Conservation (phyloP, 1,284 basidiomycete genomes). For the Sporisorium graminicola region DNA sequence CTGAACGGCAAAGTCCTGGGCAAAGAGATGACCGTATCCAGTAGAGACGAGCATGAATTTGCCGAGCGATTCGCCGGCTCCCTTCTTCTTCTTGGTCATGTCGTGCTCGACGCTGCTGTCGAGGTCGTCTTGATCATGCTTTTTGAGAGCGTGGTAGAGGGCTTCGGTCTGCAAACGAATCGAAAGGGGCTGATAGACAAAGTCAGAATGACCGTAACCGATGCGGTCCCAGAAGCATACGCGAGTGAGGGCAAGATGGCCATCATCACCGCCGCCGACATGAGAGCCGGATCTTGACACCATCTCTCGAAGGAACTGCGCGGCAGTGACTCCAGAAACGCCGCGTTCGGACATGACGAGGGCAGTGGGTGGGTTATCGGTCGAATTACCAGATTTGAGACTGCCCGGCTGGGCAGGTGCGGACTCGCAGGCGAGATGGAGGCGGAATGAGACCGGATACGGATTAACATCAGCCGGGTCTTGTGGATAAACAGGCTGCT, state of each 20-base stretch:
- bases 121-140: conserved; percentile 28
- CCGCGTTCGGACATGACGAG: conserved; percentile 58
- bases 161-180: conserved; percentile 44
- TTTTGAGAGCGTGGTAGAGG: conserved; percentile 37
- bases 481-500: conserved; percentile 37
- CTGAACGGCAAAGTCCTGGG: conserved; percentile 54
- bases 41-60: conserved; percentile 58
- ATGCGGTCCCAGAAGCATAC: conserved; percentile 59
- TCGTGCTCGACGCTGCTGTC: neutral
- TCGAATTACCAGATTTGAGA: conserved; percentile 14
- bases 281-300: conserved; percentile 26
- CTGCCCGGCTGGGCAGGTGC: conserved; percentile 26
- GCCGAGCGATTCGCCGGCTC: conserved; percentile 17
- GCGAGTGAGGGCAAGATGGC: conserved; percentile 48
- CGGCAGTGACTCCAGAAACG: conserved; percentile 48
- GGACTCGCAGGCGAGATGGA: conserved; percentile 52
- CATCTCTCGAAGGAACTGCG: conserved; percentile 57
- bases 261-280: conserved; percentile 35
- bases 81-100: conserved; percentile 18
- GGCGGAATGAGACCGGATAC: conserved; percentile 45
- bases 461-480: conserved; percentile 44
- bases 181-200: conserved; percentile 40
- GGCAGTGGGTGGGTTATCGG: conserved; percentile 39
- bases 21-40: conserved; percentile 54
- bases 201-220: conserved; percentile 54